These are phyloP conservation scores for Hymenoscyphus fructigenus DNA, from an alignment of 2,329 filamentous ascomycete genomes.

Conservation along the genomic window DNA sequence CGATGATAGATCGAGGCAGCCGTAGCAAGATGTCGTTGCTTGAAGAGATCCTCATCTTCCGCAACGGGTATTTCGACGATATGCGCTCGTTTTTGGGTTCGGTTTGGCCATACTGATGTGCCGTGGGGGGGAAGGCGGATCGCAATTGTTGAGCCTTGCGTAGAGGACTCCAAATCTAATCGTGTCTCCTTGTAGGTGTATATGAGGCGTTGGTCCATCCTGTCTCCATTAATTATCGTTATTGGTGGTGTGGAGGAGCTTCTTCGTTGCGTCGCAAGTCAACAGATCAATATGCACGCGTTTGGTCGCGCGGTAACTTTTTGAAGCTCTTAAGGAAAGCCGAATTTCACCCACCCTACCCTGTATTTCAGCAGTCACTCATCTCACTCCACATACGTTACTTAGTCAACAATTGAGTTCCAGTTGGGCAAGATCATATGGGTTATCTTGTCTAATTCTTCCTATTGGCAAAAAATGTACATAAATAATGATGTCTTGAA, in stretches of 20 bases:
- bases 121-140: constrained; percentile 63
- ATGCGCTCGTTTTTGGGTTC: constrained; percentile 41
- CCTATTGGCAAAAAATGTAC: constrained; percentile 11
- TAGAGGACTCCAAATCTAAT: constrained; percentile 75
- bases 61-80: constrained; percentile 41
- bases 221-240: constrained; percentile 55
- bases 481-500: constrained; percentile 15
- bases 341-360: background rate
- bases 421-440: background rate
- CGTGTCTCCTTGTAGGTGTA: constrained; percentile 85
- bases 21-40: constrained; percentile 69
- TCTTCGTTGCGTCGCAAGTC: constrained; percentile 9
- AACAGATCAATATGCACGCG: constrained; percentile 3
- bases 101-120: constrained; percentile 35
- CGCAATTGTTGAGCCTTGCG: constrained; percentile 66
- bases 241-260: constrained; percentile 15
- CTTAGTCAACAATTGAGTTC: background rate
- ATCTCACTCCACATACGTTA: background rate
- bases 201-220: constrained; percentile 63
- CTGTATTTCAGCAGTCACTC: background rate
- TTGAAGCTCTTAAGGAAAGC: constrained; percentile 2
- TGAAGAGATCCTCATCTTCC: constrained; percentile 74
- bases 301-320: constrained; percentile 21
- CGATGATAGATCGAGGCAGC: constrained; percentile 85
- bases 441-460: background rate